Conservation (phyloP, 2,329 filamentous ascomycete species). For the Tolypocladium pustulatum region DNA sequence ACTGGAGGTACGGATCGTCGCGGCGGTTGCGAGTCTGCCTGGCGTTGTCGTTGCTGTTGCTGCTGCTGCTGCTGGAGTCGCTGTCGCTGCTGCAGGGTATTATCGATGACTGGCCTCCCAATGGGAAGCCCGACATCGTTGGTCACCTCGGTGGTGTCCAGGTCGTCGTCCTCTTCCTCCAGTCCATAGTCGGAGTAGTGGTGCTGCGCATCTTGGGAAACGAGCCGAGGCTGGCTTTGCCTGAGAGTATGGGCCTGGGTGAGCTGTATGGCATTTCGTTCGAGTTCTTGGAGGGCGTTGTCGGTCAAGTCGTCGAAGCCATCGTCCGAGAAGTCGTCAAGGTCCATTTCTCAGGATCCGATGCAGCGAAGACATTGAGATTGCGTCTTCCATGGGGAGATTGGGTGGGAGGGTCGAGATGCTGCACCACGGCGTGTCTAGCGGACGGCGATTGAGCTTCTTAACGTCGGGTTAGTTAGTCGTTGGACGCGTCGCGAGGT, state of each 20-base stretch:
- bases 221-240: conserved; percentile 9
- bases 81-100: conserved; percentile 22
- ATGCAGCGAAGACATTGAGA: conserved; percentile 5
- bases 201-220: conserved; percentile 12
- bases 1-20: conserved; percentile 18
- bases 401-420: background rate
- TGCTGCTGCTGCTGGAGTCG: conserved; percentile 19
- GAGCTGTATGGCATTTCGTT: conserved; percentile 51
- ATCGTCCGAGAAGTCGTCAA: conserved; percentile 54
- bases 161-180: conserved; percentile 45
- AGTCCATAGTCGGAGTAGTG: conserved; percentile 28
- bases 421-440: background rate
- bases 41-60: conserved; percentile 8
- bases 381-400: background rate
- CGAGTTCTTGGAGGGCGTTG: conserved; percentile 49
- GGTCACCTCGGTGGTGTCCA: conserved; percentile 47
- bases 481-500: background rate
- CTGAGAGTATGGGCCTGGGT: conserved; percentile 37
- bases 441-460: background rate
- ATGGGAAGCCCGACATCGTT: conserved; percentile 33
- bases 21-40: conserved; percentile 9
- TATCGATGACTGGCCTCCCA: conserved; percentile 23
- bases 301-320: conserved; percentile 51
- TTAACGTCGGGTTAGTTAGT: no score
- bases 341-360: conserved; percentile 20